phyloP scores from a whole-genome alignment of 805 yeast species.

The Wickerhamia fluorescens region DNA sequence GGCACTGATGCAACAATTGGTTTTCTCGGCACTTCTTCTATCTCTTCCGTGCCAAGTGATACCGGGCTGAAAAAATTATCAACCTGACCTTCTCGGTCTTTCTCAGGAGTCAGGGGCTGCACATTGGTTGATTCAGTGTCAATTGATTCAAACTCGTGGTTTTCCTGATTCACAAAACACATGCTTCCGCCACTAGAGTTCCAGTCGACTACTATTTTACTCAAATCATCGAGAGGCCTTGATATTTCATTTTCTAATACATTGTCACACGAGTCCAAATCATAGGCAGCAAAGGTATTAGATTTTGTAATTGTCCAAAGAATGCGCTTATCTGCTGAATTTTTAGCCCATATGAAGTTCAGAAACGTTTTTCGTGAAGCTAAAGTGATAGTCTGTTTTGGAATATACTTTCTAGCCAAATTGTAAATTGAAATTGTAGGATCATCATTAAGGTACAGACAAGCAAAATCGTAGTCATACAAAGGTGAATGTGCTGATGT shows the following conservation, averaged over 20 bases:
- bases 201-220: conserved; percentile 54
- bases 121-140: conserved; percentile 6
- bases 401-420: conserved; percentile 63
- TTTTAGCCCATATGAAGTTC: conserved; percentile 37
- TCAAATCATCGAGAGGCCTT: conserved; percentile 43
- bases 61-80: not conserved
- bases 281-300: conserved; percentile 30
- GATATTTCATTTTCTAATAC: conserved; percentile 17
- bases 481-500: conserved; percentile 20
- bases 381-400: conserved; percentile 57
- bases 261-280: conserved; percentile 16
- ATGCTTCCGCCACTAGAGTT: conserved; percentile 39
- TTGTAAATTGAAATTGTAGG: conserved; percentile 64
- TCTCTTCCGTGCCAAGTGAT: no score
- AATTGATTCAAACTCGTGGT: conserved; percentile 29
- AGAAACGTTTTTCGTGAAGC: conserved; percentile 36
- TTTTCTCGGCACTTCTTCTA: conserved; percentile 1
- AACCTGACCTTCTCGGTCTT: not conserved
- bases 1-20: conserved; percentile 10
- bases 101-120: no score
- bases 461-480: conserved; percentile 60
- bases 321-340: conserved; percentile 14
- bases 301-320: conserved; percentile 37
- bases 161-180: conserved; percentile 45
- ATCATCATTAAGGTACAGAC: conserved; percentile 68